Evolutionary conservation across 306 rosid genomes (phyloP), one percentile per base, ranked within the genome.

Genomic region (Dryas drummondii): DNA sequence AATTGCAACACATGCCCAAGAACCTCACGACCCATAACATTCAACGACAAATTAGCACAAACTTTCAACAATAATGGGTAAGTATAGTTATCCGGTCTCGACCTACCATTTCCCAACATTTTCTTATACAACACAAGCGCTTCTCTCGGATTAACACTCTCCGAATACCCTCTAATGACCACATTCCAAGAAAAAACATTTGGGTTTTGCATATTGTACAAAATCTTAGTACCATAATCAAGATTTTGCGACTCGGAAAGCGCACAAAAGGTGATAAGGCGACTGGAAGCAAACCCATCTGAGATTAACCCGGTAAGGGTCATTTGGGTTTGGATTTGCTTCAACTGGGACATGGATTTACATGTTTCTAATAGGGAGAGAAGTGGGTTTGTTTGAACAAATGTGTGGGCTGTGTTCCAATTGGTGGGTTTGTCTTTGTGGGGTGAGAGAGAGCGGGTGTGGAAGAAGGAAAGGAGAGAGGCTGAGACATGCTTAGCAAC

Each of bases 301-400:
- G 76, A 68, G 16, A 89, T 52, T 65, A 93, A 83, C 8, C 96
- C 96, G 0, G 90, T 66, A 14, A 84, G 46, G 48, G 77, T 70
- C 92, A 93, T 86, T 48, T 84, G 98, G 47, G 92, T 78, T 71
- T 93, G 98, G 77, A 89, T 89, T 80, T 86, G 89, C 87, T 78
- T 91, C 83, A 93, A 72, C 49, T 93, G 93, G 70, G 81, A 56
- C 63, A 91, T 45, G 56, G 88, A 82, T 62, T 83, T 78, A 82
- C 91, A 91, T 70, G 75, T 64, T 77, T 93, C 96, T 47, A 91
- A 61, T 55, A 91, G 77, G 58, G 86, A 82, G 70, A 93, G 91
- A 11, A 93, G 86, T 11, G 87, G 87, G 52, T 81, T 85, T 4
- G 83, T 57, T 70, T 66, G 80, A 19, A 91, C 89, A 41, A 84